Evolutionary conservation across 2,329 filamentous ascomycete genomes (phyloP), one percentile per base, ranked within the genome.

Genomic region (Ophiostoma piceae): DNA sequence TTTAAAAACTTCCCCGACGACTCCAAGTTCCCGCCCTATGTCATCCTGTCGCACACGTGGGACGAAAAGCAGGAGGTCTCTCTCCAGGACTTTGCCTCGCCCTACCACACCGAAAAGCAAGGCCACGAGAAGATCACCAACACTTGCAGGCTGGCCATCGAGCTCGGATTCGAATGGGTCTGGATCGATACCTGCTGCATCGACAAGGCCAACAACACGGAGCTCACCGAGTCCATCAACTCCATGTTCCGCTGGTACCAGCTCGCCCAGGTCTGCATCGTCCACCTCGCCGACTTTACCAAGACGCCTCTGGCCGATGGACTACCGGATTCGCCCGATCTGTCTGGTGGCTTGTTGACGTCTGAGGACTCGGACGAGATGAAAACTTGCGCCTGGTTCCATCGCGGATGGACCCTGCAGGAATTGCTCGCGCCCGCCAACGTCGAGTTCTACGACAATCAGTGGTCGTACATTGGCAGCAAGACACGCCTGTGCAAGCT

Each of bases 181-280:
- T 74, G 73, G 72, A 67, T 74, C 51, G 73, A 74, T 62, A 74
- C 72, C 8, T 74, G 72, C 70, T 73, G 73, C 67, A 74, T 74
- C 67, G 71, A 74, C 69, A 74, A 74, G 69, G 67, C 71, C 26
- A 72, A 71, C 72, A 69, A 62, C 43, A 71, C 72, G 3, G 73
- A 74, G 66, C 68, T 73, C 4, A 71, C 73, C 4, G 72, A 73
- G 70, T 67, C 72, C 7, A 74, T 74, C 72, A 72, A 74, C 65
- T 70, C 67, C 67, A 74, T 74, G 73, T 74, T 70, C 66, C 66
- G 57, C 7, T 74, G 73, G 72, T 73, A 73, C 69, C 47, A 70
- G 41, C 39, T 68, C 1, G 70, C 73, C 1, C 29, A 57, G 0
- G 70, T 73, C 14, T 74, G 71, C 66, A 70, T 67, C 14, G 72